Evolutionary conservation across 129 eudicot genomes (phyloP).

Genomic region (Glebionis coronaria): DNA sequence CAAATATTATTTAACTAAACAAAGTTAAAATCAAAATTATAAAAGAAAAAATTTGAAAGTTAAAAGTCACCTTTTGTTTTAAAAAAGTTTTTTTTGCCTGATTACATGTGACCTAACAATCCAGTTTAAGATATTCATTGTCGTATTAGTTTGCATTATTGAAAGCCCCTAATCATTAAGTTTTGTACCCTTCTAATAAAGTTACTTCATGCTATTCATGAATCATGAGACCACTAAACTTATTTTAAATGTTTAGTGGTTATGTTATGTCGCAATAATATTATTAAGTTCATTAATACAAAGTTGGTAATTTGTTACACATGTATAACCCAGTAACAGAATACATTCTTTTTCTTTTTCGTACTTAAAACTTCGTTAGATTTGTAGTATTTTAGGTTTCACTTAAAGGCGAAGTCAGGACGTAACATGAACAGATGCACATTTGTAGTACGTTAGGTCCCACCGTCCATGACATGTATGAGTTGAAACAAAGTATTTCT

Average conservation of each 20-base stretch:
- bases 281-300: conserved; percentile 1
- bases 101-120: too few species aligned
- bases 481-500: conserved; percentile 17
- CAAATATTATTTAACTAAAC: too few species aligned
- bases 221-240: conserved; percentile 13
- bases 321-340: too few species aligned
- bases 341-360: neutral
- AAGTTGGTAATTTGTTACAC: neutral
- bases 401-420: too few species aligned
- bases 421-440: too few species aligned
- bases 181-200: conserved; percentile 22
- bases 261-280: conserved; percentile 10
- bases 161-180: conserved; percentile 22
- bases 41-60: too few species aligned
- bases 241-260: neutral
- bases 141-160: conserved; percentile 27
- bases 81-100: too few species aligned
- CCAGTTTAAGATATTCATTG: too few species aligned
- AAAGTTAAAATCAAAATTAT: too few species aligned
- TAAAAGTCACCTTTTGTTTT: too few species aligned
- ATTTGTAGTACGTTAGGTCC: too few species aligned
- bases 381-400: too few species aligned
- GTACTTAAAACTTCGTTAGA: neutral
- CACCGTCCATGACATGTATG: conserved; percentile 13
- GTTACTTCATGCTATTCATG: conserved; percentile 13